Evolutionary conservation across 192 early-diverging fungal species (phyloP), one percentile per base, ranked within the genome.

Genomic region (Coemansia sp.): DNA sequence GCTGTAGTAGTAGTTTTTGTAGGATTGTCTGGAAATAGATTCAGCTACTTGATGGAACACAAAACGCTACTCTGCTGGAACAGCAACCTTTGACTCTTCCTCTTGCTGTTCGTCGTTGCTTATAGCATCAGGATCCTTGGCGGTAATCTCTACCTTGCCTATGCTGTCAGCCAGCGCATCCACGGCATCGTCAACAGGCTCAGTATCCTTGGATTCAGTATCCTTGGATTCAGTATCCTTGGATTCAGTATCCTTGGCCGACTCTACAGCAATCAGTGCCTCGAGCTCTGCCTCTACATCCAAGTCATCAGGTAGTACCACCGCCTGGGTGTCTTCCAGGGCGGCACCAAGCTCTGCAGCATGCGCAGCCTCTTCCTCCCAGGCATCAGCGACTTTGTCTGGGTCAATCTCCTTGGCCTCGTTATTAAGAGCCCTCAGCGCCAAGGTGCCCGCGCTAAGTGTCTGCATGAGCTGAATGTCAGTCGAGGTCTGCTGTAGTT

Each of bases 201-300:
- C n/a, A 36, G 35, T 8, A 45, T 38, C 45, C 9, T 26, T 45
- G 18, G 13, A 18, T 1, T 28, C 45, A 6, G 12, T 45, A 10
- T 36, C 8, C 4, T 36, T 36, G 35, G 25, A 56, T 18, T 12
- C 58, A 20, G 21, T 2, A 23, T 39, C 34, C 23, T 16, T 20
- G 50, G 42, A 20, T 20, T 6, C 21, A 0, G 36, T 25, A 53
- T 62, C 66, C 1, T 48, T 52, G 9, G 35, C 12, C 43, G 3
- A 38, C 6, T 50, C 64, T 31, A 36, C 41, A 13, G 33, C 39
- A 23, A 80, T 12, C 53, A 80, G 33, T 10, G 65, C 73, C 20
- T 75, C 73, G 16, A 80, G 69, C 69, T 80, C 72, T 18, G 59
- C 65, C 55, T 80, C 77, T 16, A 80, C 57, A 62, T 68, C 72